Evolutionary conservation across 495 filamentous ascomycete species (phyloP).

Genomic region (Chaetomium cochliodes): DNA sequence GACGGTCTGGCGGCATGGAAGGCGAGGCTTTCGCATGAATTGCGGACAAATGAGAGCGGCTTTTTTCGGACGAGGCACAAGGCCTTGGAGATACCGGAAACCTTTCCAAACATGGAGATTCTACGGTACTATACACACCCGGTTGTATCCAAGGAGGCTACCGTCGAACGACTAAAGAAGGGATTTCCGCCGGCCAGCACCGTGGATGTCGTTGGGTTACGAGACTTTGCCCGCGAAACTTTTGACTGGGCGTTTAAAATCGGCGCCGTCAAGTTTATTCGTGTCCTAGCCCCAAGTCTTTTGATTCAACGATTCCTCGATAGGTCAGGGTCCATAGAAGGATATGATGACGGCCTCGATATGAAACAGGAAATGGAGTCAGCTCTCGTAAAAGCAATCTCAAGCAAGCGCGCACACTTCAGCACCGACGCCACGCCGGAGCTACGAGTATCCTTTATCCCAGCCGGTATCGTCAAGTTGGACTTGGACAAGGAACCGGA

Average conservation of each 20-base stretch:
- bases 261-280: constrained; percentile 83
- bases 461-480: constrained; percentile 71
- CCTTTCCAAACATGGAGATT: constrained; percentile 76
- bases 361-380: constrained; percentile 47
- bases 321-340: constrained; percentile 28
- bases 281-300: constrained; percentile 74
- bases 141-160: constrained; percentile 63
- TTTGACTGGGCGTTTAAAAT: constrained; percentile 81
- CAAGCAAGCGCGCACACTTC: constrained; percentile 63
- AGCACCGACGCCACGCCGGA: constrained; percentile 74
- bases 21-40: constrained; percentile 67
- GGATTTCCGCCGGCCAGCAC: constrained; percentile 60
- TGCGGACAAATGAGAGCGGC: constrained; percentile 80
- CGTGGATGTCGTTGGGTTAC: constrained; percentile 65
- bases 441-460: constrained; percentile 72
- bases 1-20: constrained; percentile 68
- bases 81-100: constrained; percentile 69
- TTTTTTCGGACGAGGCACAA: constrained; percentile 75
- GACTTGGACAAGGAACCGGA: constrained; percentile 69
- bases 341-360: constrained; percentile 41
- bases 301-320: constrained; percentile 62
- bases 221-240: constrained; percentile 69
- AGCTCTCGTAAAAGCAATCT: constrained; percentile 58
- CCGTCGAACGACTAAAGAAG: constrained; percentile 57
- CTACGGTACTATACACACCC: constrained; percentile 85